A percentile compares a stretch with the other conserved stretches of the same genome.
These are phyloP conservation scores for Diplotaxis tenuifolia DNA, from an alignment of 345 rosid genomes.

Conservation along the genomic window DNA sequence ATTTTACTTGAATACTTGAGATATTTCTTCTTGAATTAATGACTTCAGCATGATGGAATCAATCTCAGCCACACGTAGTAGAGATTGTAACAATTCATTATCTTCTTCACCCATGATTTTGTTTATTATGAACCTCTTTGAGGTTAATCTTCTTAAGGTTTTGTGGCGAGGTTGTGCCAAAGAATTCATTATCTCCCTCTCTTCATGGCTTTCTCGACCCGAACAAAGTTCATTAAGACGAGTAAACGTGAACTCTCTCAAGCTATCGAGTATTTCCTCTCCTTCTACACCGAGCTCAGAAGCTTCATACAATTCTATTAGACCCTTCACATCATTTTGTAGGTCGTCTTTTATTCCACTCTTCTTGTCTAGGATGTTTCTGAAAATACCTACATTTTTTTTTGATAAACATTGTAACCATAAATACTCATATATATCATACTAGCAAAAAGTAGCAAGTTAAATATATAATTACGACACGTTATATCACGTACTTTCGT, in stretches of 20 bases:
- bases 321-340: constrained; percentile 35
- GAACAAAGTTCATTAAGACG: constrained; percentile 24
- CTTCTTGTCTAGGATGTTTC: constrained; percentile 31
- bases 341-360: constrained; percentile 22
- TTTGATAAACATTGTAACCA: neutral
- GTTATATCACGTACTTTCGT: constrained; percentile 27
- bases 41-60: constrained; percentile 40
- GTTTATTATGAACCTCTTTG: constrained; percentile 24
- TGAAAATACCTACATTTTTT: constrained; percentile 37
- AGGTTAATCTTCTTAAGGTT: constrained; percentile 39
- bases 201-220: constrained; percentile 13
- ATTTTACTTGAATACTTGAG: constrained; percentile 36
- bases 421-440: neutral
- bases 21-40: constrained; percentile 38
- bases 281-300: constrained; percentile 47
- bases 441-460: neutral
- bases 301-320: constrained; percentile 54
- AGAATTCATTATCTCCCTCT: constrained; percentile 22
- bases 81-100: constrained; percentile 35
- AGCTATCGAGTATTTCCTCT: constrained; percentile 48
- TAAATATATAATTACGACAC: neutral
- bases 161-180: constrained; percentile 44
- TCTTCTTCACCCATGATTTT: neutral
- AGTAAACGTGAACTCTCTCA: constrained; percentile 25
- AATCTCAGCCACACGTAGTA: constrained; percentile 39